Conservation (phyloP, 345 rosid genomes). For the Diplotaxis tenuifolia region DNA sequence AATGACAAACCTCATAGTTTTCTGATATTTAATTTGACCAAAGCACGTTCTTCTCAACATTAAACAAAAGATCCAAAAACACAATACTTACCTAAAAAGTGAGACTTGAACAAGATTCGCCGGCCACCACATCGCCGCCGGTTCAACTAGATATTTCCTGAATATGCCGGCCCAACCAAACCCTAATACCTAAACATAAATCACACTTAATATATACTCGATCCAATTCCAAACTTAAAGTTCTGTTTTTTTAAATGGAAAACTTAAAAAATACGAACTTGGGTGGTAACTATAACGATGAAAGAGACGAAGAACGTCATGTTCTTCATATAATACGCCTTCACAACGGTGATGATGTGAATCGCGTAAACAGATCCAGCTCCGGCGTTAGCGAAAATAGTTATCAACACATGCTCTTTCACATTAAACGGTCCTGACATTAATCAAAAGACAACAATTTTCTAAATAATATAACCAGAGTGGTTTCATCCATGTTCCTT, state of each 20-base stretch:
- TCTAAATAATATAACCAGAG: too few relatives aligned
- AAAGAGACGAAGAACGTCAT: constrained; percentile 85
- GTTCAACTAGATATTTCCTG: constrained; percentile 84
- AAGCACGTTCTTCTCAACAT: too few relatives aligned
- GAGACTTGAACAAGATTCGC: constrained; percentile 98
- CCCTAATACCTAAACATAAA: constrained; percentile 76
- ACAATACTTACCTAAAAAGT: constrained; percentile 75
- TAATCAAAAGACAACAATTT: not conserved
- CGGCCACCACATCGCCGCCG: constrained; percentile 99
- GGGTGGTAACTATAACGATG: constrained; percentile 77
- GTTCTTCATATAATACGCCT: constrained; percentile 73
- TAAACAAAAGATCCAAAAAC: too few relatives aligned
- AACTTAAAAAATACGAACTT: constrained; percentile 44
- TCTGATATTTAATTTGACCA: too few relatives aligned
- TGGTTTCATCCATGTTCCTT: too few relatives aligned
- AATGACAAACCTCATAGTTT: too few relatives aligned
- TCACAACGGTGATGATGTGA: constrained; percentile 81
- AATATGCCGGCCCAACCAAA: constrained; percentile 99
- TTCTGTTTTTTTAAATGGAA: not conserved
- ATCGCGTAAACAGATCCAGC: constrained; percentile 93
- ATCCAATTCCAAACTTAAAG: not conserved
- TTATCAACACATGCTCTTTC: constrained; percentile 91
- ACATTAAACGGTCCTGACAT: constrained; percentile 80
- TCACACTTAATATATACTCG: not conserved
- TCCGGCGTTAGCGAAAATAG: constrained; percentile 95